Evolutionary conservation across 768 basidiomycete genomes (phyloP), one percentile per base, ranked within the genome.

Genomic region (Pisolithus marmoratus): DNA sequence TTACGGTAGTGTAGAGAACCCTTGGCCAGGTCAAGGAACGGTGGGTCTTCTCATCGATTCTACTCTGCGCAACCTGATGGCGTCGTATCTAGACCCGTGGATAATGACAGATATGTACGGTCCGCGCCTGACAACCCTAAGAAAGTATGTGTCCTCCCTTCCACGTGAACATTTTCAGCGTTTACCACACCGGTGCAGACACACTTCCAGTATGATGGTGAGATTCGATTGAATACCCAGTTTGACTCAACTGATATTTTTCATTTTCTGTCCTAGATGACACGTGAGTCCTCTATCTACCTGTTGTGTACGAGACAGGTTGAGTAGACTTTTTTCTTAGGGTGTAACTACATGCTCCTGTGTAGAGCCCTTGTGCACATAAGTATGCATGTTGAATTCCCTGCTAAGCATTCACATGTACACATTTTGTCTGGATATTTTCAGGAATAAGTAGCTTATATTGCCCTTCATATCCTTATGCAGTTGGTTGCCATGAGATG

Each of bases 91-190:
- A 92, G 90, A 48, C 90, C 90, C 1, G 71, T 78, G 38, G 91
- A 90, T 61, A 93, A 94, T 63, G 90, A 92, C 64, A 76, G 87
- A 52, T 94, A 90, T 60, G 85, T 93, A 38, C 70, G 74, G 40
- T 78, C 74, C 50, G 90, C 90, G 8, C 90, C 90, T 5, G 81
- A 86, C 40, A 88, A 90, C 69, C 90, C 90, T 15, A 91, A 91
- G 81, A 88, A 90, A 81, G 89, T 87, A 55, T 17, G 77, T 63
- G 49, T 22, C 17, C 29, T 20, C 9, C 4, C 41, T 7, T 37
- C 22, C 19, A 20, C 22, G 48, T 50, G 47, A 29, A 24, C 40
- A 38, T n/a, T 17, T 14, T 46, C 40, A 11, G 20, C 50, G 45
- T 50, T 61, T 40, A 60, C 38, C 37, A 42, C 51, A 56, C 36